phyloP scores from a whole-genome alignment of 129 eudicot genomes.

The Cynara cardunculus region DNA sequence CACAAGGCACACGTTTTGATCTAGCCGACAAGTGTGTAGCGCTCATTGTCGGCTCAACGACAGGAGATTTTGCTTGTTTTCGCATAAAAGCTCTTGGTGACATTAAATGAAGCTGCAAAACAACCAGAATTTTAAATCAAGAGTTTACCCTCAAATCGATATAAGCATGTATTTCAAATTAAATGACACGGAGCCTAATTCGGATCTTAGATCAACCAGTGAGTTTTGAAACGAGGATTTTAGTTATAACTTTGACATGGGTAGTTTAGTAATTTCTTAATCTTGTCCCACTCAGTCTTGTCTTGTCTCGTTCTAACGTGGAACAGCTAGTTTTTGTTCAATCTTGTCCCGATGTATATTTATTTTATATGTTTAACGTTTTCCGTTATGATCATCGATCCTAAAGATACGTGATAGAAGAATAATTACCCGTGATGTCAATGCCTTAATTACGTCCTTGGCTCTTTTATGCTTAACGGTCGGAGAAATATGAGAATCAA shows the following conservation, averaged over 20 bases:
- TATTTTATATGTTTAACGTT: neutral
- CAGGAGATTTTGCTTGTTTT: conserved; percentile 33
- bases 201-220: neutral
- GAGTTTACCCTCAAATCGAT: neutral
- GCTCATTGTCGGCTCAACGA: conserved; percentile 6
- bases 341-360: no score
- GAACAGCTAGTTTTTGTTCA: no score
- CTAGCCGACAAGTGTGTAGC: conserved; percentile 16
- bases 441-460: conserved; percentile 46
- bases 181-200: no score
- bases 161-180: neutral
- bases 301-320: no score
- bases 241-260: neutral
- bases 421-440: conserved; percentile 51
- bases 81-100: conserved; percentile 43
- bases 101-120: conserved; percentile 48
- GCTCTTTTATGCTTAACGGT: conserved; percentile 54
- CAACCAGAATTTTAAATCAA: neutral
- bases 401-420: neutral
- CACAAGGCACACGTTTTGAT: neutral
- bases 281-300: neutral
- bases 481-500: neutral
- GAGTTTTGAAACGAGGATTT: no score
- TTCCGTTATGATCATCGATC: neutral
- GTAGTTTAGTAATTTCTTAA: neutral